Base-by-base conservation (phyloP, 2,329 filamentous ascomycete genomes). In the Ceratocystis cubensis region DNA sequence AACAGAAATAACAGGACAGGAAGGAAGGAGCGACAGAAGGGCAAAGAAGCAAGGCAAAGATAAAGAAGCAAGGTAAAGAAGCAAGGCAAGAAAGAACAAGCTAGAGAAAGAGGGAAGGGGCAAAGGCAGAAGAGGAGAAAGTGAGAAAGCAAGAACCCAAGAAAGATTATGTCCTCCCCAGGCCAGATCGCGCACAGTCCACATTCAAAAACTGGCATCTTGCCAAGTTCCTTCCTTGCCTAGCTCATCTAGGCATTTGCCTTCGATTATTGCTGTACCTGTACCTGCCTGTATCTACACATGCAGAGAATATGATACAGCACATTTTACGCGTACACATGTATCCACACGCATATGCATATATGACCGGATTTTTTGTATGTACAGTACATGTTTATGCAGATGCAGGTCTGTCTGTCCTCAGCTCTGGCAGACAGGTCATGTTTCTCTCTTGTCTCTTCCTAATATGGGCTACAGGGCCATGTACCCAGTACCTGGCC, bases 161-260 rank as follows among this genome's bases (percentile, higher is more conserved):
- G 37, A 41, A 15, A 44, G 15, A 46, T 17, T 4, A 57, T 7
- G 53, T 15, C 37, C 28, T 7, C 28, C 53, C 53, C 53, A 25
- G 50, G 50, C 53, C 53, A 63, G 61, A 63, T 63, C 41, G 61
- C n/a, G 61, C 61, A 63, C 61, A 45, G 61, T 63, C 61, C 41
- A 63, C 61, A 63, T 46, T 20, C 61, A 63, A 63, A 62, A 63
- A 48, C 20, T 63, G 61, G 22, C 61, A 63, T 63, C 37, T 41
- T 50, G n/a, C n/a, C 48, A 25, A 50, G n/a, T 8, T 25, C 48
- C 48, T 50, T 22, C n/a, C 46, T 50, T 3, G 10, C 33, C 33
- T 13, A 6, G 10, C 37, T 3, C 8, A 41, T 41, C 37, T 13
- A 15, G 37, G 37, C 37, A 41, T 1, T 41, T 41, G 37, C 37